Conservation (phyloP, 805 yeast species). For the Candida bentonensis region DNA sequence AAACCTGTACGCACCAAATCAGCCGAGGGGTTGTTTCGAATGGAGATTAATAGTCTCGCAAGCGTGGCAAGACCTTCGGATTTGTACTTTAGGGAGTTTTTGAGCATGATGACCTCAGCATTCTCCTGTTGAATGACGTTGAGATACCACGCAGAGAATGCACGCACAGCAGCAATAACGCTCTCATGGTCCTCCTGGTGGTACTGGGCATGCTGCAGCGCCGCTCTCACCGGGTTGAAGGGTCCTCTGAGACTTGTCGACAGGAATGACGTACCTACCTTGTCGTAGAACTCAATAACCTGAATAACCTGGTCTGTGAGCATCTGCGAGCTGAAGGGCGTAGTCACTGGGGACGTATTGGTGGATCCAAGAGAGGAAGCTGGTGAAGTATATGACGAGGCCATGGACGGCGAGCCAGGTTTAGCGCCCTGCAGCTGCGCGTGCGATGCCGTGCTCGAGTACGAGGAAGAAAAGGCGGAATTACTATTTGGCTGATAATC, state of each 20-base stretch:
- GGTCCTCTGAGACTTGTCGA: neutral
- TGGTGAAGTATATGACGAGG: slow-evolving; percentile 1
- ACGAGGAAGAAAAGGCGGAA: slow-evolving; percentile 1
- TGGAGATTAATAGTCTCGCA: neutral
- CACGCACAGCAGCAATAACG: slow-evolving; percentile 1
- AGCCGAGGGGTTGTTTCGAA: neutral
- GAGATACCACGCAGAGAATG: neutral
- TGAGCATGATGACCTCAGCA: slow-evolving; percentile 1
- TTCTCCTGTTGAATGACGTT: neutral
- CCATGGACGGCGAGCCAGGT: neutral
- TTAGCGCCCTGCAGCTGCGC: neutral
- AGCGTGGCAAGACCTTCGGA: slow-evolving; percentile 1
- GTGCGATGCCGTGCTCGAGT: neutral
- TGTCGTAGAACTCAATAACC: slow-evolving; percentile 1
- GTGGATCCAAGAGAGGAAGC: neutral
- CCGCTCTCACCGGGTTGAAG: neutral
- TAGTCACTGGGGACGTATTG: neutral
- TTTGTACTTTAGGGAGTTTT: slow-evolving; percentile 1
- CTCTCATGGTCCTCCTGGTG: slow-evolving; percentile 1
- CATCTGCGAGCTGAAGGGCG: neutral
- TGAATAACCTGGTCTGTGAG: neutral
- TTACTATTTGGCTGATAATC: neutral
- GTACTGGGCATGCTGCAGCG: neutral
- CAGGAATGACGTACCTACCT: neutral
- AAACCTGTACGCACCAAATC: neutral